Conservation (phyloP, 2,329 filamentous ascomycete genomes). For the Aspergillus hortae region DNA sequence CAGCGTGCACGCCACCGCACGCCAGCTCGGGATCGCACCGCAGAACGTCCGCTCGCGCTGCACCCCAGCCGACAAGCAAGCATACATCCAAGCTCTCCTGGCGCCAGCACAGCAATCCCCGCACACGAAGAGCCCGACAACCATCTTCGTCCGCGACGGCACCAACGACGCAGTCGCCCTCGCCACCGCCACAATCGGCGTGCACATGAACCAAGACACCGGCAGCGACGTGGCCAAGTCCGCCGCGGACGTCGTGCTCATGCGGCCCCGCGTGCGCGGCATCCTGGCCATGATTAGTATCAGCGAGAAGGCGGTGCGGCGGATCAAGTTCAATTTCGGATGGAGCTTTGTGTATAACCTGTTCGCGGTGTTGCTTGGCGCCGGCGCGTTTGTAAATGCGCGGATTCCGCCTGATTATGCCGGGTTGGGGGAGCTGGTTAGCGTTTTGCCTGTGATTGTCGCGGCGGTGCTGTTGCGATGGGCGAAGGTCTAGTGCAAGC, state of each 20-base stretch:
- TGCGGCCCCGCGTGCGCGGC: constrained; percentile 54
- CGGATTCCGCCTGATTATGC: constrained; percentile 62
- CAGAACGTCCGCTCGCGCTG: constrained; percentile 43
- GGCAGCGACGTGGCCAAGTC: constrained; percentile 62
- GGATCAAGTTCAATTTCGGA: constrained; percentile 65
- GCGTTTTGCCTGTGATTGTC: constrained; percentile 65
- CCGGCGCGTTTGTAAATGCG: constrained; percentile 60
- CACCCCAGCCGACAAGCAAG: constrained; percentile 53
- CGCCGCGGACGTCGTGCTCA: constrained; percentile 67
- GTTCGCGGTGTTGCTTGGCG: constrained; percentile 63
- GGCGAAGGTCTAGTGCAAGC: constrained; percentile 16
- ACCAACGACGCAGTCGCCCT: constrained; percentile 75
- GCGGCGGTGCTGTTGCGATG: constrained; percentile 47
- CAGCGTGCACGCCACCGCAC: constrained; percentile 49
- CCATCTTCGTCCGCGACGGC: constrained; percentile 72
- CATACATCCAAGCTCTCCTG: constrained; percentile 46
- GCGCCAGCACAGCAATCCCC: not conserved
- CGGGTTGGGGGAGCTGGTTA: constrained; percentile 69
- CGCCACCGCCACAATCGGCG: constrained; percentile 66
- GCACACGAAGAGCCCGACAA: constrained; percentile 1
- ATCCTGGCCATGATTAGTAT: constrained; percentile 59
- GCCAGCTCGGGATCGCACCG: constrained; percentile 36
- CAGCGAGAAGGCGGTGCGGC: constrained; percentile 38
- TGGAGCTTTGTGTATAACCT: constrained; percentile 71
- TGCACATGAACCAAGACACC: constrained; percentile 62